Evolutionary conservation across 768 basidiomycete species (phyloP), one percentile per base, ranked within the genome.

Genomic region (Phylloporus rhodoxanthus): DNA sequence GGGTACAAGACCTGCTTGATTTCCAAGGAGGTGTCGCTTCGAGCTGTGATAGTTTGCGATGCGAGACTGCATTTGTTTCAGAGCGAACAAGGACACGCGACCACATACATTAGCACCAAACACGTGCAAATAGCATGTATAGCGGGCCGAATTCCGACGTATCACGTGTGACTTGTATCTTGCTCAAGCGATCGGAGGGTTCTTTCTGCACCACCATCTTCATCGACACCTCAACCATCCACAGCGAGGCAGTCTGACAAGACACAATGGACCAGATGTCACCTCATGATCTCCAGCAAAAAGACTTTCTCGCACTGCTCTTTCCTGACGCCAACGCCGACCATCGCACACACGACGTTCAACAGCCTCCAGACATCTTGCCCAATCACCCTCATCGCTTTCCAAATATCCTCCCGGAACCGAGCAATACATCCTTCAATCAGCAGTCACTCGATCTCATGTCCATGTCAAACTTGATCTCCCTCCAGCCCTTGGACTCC

Each of bases 21-120:
- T 79, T 13, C 85, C 85, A 15, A 86, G 64, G 3, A 86, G 60
- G 30, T 74, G 71, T 29, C 74, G 73, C 56, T 86, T 87, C 7
- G 75, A 56, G 3, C 70, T 69, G 62, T 81, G 79, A 51, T 79
- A 80, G 44, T 65, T 68, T 52, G 75, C 73, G 32, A 73, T 58
- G 25, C 78, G 72, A 15, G 41, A 42, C 50, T 50, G 33, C 46
- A 40, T 51, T 28, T 21, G 45, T 45, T 34, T 21, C 41, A 32
- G 9, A 21, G 23, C 20, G 11, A 29, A 23, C 32, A n/a, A 23
- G 7, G 26, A 33, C 30, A 33, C 30, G 32, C 21, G 34, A 28
- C 19, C 33, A 21, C 11, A 39, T 37, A 29, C 29, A 49, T 53
- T 21, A 47, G 10, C 32, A 6, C 36, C 43, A 55, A 55, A 55